Conservation (phyloP, 345 rosid species). For the Brassica juncea region DNA sequence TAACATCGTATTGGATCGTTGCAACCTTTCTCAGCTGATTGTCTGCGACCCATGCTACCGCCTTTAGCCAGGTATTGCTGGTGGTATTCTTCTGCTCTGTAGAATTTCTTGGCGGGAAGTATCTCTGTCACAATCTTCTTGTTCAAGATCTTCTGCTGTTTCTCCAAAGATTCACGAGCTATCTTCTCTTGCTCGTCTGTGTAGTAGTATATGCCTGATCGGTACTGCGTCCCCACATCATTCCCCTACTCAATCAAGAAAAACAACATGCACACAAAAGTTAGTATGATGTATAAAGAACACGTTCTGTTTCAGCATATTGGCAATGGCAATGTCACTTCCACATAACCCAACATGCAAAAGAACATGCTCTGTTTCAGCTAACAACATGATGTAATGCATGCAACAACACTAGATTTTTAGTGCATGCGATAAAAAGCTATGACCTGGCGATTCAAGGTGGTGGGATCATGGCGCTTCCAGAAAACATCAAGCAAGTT, state of each 20-base stretch:
- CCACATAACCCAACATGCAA: background rate
- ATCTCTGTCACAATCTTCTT: conserved; percentile 68
- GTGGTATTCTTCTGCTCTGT: conserved; percentile 74
- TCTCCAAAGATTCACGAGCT: conserved; percentile 61
- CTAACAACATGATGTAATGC: background rate
- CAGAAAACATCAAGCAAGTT: conserved; percentile 72
- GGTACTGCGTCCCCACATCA: conserved; percentile 81
- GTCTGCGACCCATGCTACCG: conserved; percentile 55
- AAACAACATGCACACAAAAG: background rate
- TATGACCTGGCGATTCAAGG: conserved; percentile 78
- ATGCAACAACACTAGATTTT: background rate
- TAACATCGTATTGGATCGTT: conserved; percentile 78
- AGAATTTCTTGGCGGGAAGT: conserved; percentile 72
- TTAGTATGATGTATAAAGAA: conserved; percentile 1
- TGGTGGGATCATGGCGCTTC: conserved; percentile 79
- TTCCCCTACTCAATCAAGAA: conserved; percentile 49
- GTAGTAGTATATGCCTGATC: conserved; percentile 88
- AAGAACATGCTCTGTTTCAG: background rate
- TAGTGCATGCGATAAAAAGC: too few species aligned
- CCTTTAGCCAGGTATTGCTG: conserved; percentile 88
- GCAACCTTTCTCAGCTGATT: conserved; percentile 74
- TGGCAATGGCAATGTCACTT: background rate
- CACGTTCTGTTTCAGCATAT: background rate
- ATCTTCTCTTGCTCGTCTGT: conserved; percentile 53
- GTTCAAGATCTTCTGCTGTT: conserved; percentile 57